Evolutionary conservation across 768 basidiomycete species (phyloP).

Genomic region (Russula sp.): DNA sequence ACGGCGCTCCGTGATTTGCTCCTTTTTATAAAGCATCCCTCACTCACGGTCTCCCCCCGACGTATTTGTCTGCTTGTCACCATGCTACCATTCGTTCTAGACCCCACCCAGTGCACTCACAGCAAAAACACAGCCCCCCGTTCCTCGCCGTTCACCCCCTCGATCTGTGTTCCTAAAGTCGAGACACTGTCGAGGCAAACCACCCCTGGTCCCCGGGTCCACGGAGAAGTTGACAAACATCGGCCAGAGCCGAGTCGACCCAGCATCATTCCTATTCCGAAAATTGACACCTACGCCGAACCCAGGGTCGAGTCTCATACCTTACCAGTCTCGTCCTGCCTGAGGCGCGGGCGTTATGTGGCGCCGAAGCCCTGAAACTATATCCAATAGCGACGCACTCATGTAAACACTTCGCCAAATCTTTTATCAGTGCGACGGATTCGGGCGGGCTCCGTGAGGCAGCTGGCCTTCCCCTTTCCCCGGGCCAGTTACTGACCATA

Average conservation of each 20-base stretch:
- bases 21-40: not conserved
- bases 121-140: not conserved
- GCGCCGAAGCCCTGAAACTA: not conserved
- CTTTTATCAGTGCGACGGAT: not conserved
- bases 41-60: not conserved
- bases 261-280: not conserved
- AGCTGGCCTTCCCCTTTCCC: not conserved
- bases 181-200: not conserved
- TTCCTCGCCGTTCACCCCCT: not conserved
- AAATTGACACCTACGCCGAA: constrained; percentile 3
- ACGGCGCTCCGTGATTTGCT: constrained; percentile 2
- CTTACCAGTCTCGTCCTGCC: not conserved
- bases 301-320: not conserved
- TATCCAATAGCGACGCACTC: not conserved
- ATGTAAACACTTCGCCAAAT: not conserved
- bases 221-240: constrained; percentile 3
- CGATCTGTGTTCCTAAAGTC: not conserved
- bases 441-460: not conserved
- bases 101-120: too few species aligned
- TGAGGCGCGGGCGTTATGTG: constrained; percentile 1
- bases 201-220: not conserved
- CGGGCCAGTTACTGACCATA: not conserved
- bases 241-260: constrained; percentile 5
- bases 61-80: not conserved
- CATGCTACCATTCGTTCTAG: not conserved